Conservation (phyloP, 1,284 basidiomycete genomes). For the Ustilago bromivora region DNA sequence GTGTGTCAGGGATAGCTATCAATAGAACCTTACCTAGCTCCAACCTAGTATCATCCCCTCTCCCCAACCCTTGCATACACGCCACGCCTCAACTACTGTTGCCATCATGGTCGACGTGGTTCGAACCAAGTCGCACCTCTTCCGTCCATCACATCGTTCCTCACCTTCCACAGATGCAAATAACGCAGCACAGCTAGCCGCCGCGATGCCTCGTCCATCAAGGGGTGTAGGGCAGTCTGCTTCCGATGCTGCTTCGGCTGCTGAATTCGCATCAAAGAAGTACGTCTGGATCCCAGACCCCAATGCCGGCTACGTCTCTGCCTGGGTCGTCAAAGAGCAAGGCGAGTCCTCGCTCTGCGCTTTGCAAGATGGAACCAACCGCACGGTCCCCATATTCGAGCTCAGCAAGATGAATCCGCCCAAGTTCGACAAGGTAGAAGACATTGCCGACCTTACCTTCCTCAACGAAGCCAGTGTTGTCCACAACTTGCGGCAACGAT, state of each 20-base stretch:
- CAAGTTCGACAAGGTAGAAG: conserved; percentile 96
- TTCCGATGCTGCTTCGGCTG: conserved; percentile 73
- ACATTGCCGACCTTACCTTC: conserved; percentile 98
- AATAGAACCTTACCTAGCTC: too few species aligned
- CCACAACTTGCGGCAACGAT: conserved; percentile 91
- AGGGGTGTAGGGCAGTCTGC: conserved; percentile 59
- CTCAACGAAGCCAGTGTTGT: conserved; percentile 98
- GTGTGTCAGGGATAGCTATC: too few species aligned
- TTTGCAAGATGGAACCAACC: conserved; percentile 74
- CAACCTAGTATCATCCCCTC: too few species aligned
- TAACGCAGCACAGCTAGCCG: conserved; percentile 51
- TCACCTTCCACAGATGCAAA: conserved; percentile 40
- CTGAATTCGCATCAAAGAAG: conserved; percentile 96
- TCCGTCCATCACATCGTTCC: conserved; percentile 46
- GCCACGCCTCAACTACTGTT: not conserved
- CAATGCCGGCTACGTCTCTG: conserved; percentile 87
- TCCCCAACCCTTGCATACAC: too few species aligned
- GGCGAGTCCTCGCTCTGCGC: conserved; percentile 76
- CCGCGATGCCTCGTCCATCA: conserved; percentile 48
- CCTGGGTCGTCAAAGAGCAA: conserved; percentile 87
- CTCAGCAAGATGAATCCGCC: conserved; percentile 80
- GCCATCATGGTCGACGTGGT: conserved; percentile 51
- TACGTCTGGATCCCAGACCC: conserved; percentile 96
- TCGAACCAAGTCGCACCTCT: conserved; percentile 53
- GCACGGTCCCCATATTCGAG: conserved; percentile 59